These are phyloP conservation scores for Calocybe gambosa DNA, from an alignment of 1,284 basidiomycete genomes.

Conservation along the genomic window DNA sequence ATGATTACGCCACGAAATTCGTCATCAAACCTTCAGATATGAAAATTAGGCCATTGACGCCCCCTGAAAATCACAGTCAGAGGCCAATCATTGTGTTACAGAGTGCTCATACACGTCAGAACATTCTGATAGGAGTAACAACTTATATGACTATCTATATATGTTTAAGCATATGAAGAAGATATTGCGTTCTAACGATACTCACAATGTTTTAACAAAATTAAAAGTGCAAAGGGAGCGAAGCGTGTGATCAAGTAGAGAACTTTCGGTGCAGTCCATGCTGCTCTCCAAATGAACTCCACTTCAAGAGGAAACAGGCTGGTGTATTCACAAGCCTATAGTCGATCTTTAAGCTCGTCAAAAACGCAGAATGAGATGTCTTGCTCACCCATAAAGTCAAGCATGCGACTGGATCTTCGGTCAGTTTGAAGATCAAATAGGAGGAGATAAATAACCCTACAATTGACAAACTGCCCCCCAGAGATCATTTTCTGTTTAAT, in stretches of 20 bases:
- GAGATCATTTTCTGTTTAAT: background rate
- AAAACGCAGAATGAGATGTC: background rate
- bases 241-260: background rate
- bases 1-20: background rate
- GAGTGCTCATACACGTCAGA: background rate
- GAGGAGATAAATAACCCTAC: background rate
- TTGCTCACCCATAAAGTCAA: background rate
- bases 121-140: background rate
- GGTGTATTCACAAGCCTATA: background rate
- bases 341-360: background rate
- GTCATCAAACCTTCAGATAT: background rate
- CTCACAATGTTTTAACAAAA: background rate
- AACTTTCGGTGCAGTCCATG: background rate
- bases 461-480: background rate
- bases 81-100: background rate
- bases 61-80: background rate
- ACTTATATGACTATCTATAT: background rate
- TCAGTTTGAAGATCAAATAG: background rate
- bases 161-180: background rate
- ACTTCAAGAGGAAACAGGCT: background rate
- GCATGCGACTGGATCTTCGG: background rate
- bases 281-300: background rate
- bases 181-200: background rate
- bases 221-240: background rate
- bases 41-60: background rate